A percentile compares a stretch with the other conserved stretches of the same genome.
Conservation (phyloP, 2,329 filamentous ascomycete genomes). For the Colletotrichum noveboracense region DNA sequence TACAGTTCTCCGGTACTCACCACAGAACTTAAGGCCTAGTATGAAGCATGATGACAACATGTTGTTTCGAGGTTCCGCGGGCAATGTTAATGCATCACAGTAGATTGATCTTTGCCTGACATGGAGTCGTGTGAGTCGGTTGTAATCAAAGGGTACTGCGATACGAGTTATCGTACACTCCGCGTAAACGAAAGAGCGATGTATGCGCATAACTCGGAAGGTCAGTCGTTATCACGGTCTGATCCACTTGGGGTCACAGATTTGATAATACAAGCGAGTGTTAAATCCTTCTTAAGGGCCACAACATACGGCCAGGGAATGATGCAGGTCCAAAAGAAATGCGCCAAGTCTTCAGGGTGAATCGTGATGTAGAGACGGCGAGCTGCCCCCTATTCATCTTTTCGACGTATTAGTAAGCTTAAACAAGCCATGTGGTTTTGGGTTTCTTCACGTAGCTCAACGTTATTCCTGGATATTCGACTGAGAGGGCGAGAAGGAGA, state of each 20-base stretch:
- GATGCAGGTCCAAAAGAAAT: background rate
- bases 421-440: background rate
- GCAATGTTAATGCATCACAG: background rate
- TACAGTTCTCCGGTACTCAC: background rate
- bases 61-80: too few species aligned
- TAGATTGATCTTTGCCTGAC: background rate
- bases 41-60: background rate
- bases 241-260: background rate
- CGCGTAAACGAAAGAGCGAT: background rate
- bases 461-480: background rate
- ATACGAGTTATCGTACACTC: background rate
- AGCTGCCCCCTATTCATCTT: background rate
- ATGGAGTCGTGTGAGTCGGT: background rate
- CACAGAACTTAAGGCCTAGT: accelerated
- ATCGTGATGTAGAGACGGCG: background rate
- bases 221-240: background rate
- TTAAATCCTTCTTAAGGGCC: background rate
- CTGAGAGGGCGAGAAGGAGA: background rate
- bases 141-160: background rate
- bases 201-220: background rate
- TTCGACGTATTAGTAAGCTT: background rate
- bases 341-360: background rate
- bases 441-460: background rate
- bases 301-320: background rate
- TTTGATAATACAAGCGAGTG: background rate